phyloP scores from a whole-genome alignment of 345 rosid species.

The Brassica rapa region DNA sequence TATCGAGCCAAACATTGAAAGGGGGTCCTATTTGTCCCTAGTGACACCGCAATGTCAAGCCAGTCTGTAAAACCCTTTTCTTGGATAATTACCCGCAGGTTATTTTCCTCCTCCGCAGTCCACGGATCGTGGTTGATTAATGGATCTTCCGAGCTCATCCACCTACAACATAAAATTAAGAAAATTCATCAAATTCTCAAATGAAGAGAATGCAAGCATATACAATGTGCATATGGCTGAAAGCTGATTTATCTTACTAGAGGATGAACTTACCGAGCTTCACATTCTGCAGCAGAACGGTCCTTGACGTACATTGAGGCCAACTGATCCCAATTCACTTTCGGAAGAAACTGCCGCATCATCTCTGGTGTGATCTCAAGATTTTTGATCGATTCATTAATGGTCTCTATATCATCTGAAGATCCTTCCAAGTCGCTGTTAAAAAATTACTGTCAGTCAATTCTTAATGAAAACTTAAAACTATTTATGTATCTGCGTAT shows the following conservation, averaged over 20 bases:
- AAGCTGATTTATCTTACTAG: slow-evolving; percentile 15
- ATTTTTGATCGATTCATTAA: slow-evolving; percentile 57
- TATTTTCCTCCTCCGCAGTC: slow-evolving; percentile 73
- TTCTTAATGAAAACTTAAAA: slow-evolving; percentile 12
- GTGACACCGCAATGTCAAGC: slow-evolving; percentile 63
- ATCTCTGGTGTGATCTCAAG: slow-evolving; percentile 74
- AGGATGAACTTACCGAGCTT: slow-evolving; percentile 63
- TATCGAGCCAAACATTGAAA: slow-evolving; percentile 80
- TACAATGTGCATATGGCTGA: background rate
- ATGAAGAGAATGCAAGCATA: background rate
- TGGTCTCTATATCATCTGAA: slow-evolving; percentile 56
- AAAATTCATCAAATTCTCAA: background rate
- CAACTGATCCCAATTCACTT: slow-evolving; percentile 78
- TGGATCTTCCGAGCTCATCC: slow-evolving; percentile 86
- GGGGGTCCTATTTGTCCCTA: slow-evolving; percentile 86
- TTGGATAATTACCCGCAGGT: slow-evolving; percentile 57
- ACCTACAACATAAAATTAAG: slow-evolving; percentile 49
- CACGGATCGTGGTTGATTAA: slow-evolving; percentile 62
- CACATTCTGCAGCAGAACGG: slow-evolving; percentile 87
- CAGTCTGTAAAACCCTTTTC: slow-evolving; percentile 65
- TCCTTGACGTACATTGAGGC: slow-evolving; percentile 58
- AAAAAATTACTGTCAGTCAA: slow-evolving; percentile 23
- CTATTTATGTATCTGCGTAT: slow-evolving; percentile 5
- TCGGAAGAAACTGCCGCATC: slow-evolving; percentile 74
- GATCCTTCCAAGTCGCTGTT: slow-evolving; percentile 49